Evolutionary conservation across 768 basidiomycete species (phyloP), one percentile per base, ranked within the genome.

Genomic region (Hypholoma sublateritium): DNA sequence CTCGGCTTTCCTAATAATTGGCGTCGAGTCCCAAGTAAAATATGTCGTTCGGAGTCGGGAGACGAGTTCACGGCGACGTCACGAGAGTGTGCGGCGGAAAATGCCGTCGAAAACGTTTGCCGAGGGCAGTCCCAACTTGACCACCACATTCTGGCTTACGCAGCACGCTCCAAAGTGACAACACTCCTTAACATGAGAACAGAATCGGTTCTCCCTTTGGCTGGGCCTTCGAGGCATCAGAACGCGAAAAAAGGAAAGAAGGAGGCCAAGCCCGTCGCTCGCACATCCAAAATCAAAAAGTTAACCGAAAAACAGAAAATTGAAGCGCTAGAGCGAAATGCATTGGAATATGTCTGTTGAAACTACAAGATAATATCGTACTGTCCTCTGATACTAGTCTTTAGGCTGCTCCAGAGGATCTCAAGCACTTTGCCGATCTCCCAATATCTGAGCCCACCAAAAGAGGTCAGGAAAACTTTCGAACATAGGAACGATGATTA

Each of bases 401-500:
- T 14, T 65, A 91, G 89, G 77, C 78, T 42, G 69, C 83, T 3
- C 71, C 80, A 5, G 72, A 74, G 2, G 80, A 77, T 34, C 67
- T 88, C 21, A 80, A 78, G 54, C 70, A 79, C 3, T 95, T 95
- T 69, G 64, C 81, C 19, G 86, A 91, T 64, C 78, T 95, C 17
- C 93, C 93, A 5, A 82, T 96, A 42, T 94, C 91, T 0, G 79
- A 84, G 12, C 70, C 76, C 14, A 93, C 93, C 2, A 88, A 90
- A 66, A 82, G 83, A 72, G 93, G 91, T 85, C 58, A 55, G 61
- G 4, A 43, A 25, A 14, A 12, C 35, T 42, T 13, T 6, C 12
- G 7, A 37, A 8, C 19, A 16, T 9, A n/a, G 36, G 34, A 12
- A 24, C 24, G 11, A 51, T 41, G 43, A 8, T 54, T 21, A 35